Base-by-base conservation (phyloP, 2,329 filamentous ascomycete species). In the Aspergillus quadrilineatus region DNA sequence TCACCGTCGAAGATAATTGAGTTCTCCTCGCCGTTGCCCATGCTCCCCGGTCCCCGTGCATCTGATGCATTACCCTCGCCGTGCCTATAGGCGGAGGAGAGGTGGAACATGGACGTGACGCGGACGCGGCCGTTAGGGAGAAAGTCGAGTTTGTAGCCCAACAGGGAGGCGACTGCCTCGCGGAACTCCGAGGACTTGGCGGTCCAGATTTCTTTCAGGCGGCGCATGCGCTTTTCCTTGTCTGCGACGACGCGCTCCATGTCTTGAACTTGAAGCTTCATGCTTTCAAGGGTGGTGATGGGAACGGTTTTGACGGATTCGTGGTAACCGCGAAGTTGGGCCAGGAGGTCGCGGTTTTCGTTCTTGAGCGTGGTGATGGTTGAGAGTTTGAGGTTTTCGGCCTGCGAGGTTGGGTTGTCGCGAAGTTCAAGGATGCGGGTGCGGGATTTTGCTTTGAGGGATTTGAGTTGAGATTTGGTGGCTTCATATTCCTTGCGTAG, bases 81-180 rank as follows among this genome's bases (percentile, higher is more conserved):
- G 49, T 77, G 75, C 49, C 75, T 64, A 55, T 77, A 77, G 9
- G 72, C 73, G 59, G 75, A 74, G 2, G 84, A 87, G 0, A 92
- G 88, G 69, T 89, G 89, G 69, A 93, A 95, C 63, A 93, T 89
- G 58, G 84, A 89, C 53, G 93, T 95, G 22, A 97, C 90, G 32
- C 91, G 88, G 75, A 97, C 95, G 67, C 96, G 93, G 42, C 94
- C 94, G 72, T 96, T 96, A n/a, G 92, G 92, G 71, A 97, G 88
- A 72, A 99, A 97, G 32, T 94, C 92, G 10, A 97, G 85, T 52
- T 93, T 93, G 89, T 92, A 99, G 0, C 94, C 94, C 0, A 99
- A 82, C 0, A 96, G 88, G 17, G 87, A 91, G 61, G 92, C 92
- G 57, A 99, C 92, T 32, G 92, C 91, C 75, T 97, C 92, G 49